Conservation (phyloP, 371 early-diverging fungal genomes). For the Chytridium lagenaria region DNA sequence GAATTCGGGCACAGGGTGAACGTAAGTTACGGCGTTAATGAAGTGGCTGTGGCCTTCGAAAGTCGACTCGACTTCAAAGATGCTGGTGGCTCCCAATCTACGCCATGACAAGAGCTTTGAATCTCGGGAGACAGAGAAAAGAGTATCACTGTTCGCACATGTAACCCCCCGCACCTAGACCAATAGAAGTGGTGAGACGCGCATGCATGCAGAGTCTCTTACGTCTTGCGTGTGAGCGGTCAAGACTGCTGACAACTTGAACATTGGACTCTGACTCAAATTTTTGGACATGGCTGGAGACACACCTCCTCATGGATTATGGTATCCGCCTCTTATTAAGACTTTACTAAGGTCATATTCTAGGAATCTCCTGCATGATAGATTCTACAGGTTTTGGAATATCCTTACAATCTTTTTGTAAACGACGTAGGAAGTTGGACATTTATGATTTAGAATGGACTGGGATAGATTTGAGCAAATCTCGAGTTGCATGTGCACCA, state of each 20-base stretch:
- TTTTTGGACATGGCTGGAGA: background rate
- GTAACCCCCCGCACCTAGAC: slow-evolving; percentile 74
- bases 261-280: slow-evolving; percentile 23
- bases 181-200: slow-evolving; percentile 7
- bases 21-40: slow-evolving; percentile 78
- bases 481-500: background rate
- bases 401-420: background rate
- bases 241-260: slow-evolving; percentile 56
- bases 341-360: no score
- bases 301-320: background rate
- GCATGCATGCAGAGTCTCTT: background rate
- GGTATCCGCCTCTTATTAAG: no score
- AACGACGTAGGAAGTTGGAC: background rate
- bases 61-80: slow-evolving; percentile 60
- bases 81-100: background rate
- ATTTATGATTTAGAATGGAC: background rate
- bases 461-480: background rate
- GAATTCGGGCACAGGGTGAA: slow-evolving; percentile 63
- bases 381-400: slow-evolving; percentile 40
- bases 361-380: slow-evolving; percentile 45
- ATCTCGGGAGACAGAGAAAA: slow-evolving; percentile 82
- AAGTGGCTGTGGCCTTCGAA: slow-evolving; percentile 77
- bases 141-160: slow-evolving; percentile 59
- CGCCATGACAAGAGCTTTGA: slow-evolving; percentile 48
- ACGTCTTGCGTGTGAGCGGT: slow-evolving; percentile 63